Base-by-base conservation (phyloP, 352 stramenopile species). In the Globisporangium carolinianum region DNA sequence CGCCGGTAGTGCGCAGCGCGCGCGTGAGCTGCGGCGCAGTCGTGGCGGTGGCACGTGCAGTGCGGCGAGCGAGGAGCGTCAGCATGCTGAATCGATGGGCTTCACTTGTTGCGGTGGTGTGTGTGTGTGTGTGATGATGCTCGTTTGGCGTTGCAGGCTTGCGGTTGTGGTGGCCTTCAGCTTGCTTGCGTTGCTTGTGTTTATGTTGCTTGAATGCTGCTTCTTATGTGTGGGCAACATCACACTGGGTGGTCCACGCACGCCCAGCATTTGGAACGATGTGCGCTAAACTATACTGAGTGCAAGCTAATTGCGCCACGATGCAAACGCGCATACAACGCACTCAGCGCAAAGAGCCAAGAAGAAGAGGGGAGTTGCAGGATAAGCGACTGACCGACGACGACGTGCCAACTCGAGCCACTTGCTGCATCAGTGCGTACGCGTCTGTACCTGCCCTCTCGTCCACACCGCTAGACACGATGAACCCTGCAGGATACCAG, bases 21-120 rank as follows among this genome's bases (percentile, higher is more conserved):
- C 66, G 72, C 5, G 66, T 50, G 67, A 61, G 51, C 61, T 66
- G 57, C 57, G 42, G 47, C 60, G 66, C 53, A 32, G 24, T 32
- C 24, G 24, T 32, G 24, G 24, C 24, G 6, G 63, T 72, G 14
- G 51, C 53, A 61, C 66, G 74, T 24, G 65, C 53, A n/a, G 69
- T 56, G 61, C 66, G 70, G 39, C 72, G 72, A 32, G 73, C 69
- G 65, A 71, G 55, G 57, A 58, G 48, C 66, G 71, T 60, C 57
- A 73, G 59, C 63, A 79, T 71, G 24, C 38, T 62, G 46, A 32
- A 32, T 32, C 24, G 24, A 32, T 32, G 24, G 24, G 24, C 24
- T 32, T 32, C 24, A 32, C 24, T 32, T 32, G 24, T 32, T 32
- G 24, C 24, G 24, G 41, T 43, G 5, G 45, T 49, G 45, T 49